Evolutionary conservation across 805 yeast genomes (phyloP), one percentile per base, ranked within the genome.

Genomic region (Cyberlindnera euphorbiae): DNA sequence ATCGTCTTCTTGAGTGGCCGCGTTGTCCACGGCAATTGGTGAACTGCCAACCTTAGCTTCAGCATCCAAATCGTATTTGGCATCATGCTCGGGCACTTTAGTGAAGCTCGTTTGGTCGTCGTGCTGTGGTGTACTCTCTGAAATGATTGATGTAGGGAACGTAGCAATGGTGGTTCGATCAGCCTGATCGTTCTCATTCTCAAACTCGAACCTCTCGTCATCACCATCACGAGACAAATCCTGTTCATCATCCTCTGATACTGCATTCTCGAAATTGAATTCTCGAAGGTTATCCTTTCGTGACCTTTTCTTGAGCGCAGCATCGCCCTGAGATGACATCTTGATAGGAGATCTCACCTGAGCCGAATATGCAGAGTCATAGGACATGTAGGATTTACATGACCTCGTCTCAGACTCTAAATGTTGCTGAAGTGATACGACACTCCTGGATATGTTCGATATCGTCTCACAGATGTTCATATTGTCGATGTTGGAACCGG

Each of bases 331-430:
- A 28, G 24, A 26, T 12, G 6, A 10, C 15, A 15, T 12, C 8
- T 14, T 21, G n/a, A 17, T 21, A 16, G 37, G 28, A 8, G 36
- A 27, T 19, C 26, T 32, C 28, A 22, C 26, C 8, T 24, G 16
- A 22, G 13, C 34, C 22, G 31, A 32, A 26, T 14, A 33, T 17
- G 70, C 72, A 1, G 83, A 77, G 50, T 78, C 82, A 43, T 78
- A 79, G 26, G 81, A 73, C 32, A 77, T 45, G 46, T 76, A 77
- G 1, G 83, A 78, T 40, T 65, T 44, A 18, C 44, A 36, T 15
- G 40, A 32, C 15, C 40, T 32, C 9, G 37, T 25, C 34, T 39
- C 44, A 4, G 40, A 36, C n/a, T 36, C 44, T 17, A 34, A 32
- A 17, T 32, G 41, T 10, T 44, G 46, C 28, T 45, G 52, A 10